Evolutionary conservation across 495 filamentous ascomycete genomes (phyloP).

Genomic region (Penicillium mononematosum): DNA sequence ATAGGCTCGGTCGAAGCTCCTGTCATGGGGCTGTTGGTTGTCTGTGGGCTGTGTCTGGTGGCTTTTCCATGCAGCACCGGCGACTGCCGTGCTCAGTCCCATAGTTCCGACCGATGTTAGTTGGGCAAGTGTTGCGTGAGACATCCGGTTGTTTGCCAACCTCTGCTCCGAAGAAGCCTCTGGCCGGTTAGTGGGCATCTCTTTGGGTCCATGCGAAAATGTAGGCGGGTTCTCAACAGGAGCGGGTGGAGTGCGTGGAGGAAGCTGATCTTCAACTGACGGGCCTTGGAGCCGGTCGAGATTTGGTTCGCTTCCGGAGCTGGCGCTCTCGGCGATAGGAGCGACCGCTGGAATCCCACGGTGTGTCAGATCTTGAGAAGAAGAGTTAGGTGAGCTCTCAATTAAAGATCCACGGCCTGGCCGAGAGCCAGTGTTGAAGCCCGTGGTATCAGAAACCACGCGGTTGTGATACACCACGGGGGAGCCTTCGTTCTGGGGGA

Average conservation of each 20-base stretch:
- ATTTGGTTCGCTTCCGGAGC: slow-evolving; percentile 53
- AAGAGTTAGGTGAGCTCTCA: slow-evolving; percentile 36
- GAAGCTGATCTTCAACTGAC: slow-evolving; percentile 48
- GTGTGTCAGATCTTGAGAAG: slow-evolving; percentile 44
- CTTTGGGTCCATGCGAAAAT: slow-evolving; percentile 68
- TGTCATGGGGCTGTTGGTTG: slow-evolving; percentile 18
- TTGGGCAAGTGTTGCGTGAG: slow-evolving; percentile 74
- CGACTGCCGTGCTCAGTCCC: slow-evolving; percentile 35
- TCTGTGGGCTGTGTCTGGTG: slow-evolving; percentile 24
- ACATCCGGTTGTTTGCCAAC: slow-evolving; percentile 76
- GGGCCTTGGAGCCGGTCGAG: slow-evolving; percentile 1
- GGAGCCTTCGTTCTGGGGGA: slow-evolving; percentile 36
- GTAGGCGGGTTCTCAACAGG: slow-evolving; percentile 74
- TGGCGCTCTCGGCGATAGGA: slow-evolving; percentile 49
- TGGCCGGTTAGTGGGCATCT: slow-evolving; percentile 64
- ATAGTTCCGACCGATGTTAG: slow-evolving; percentile 63
- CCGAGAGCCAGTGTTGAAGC: slow-evolving; percentile 22
- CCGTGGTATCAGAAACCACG: slow-evolving; percentile 55
- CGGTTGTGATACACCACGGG: slow-evolving; percentile 47
- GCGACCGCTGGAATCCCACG: slow-evolving; percentile 24
- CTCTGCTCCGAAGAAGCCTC: slow-evolving; percentile 72
- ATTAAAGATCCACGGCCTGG: slow-evolving; percentile 28
- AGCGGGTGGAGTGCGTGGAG: slow-evolving; percentile 60
- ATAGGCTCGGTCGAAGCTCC: background rate
- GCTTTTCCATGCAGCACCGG: slow-evolving; percentile 32